Evolutionary conservation across 768 basidiomycete genomes (phyloP).

Genomic region (Coprinopsis marcescibilis): DNA sequence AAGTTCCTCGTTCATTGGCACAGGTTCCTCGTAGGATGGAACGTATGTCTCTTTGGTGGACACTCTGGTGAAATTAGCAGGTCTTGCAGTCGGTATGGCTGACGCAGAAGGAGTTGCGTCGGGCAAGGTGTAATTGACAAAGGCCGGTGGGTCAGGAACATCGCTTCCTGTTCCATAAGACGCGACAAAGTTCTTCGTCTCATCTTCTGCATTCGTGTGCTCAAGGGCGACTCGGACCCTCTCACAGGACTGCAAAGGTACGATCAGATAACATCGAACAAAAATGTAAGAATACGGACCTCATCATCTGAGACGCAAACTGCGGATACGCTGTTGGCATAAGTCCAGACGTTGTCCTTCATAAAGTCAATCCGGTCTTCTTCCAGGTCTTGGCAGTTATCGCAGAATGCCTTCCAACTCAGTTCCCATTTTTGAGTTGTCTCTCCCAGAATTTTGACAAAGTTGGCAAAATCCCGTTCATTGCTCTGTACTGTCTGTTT

Average conservation of each 20-base stretch:
- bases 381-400: conserved; percentile 92
- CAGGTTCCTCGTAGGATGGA: conserved; percentile 21
- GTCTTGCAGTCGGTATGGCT: conserved; percentile 48
- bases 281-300: conserved; percentile 56
- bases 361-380: conserved; percentile 91
- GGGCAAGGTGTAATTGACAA: conserved; percentile 74
- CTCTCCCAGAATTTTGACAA: conserved; percentile 71
- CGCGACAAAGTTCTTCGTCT: conserved; percentile 85
- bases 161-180: conserved; percentile 83
- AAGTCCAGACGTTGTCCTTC: conserved; percentile 94
- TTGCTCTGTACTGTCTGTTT: conserved; percentile 86
- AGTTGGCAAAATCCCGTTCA: conserved; percentile 89
- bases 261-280: conserved; percentile 5
- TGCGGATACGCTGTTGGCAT: conserved; percentile 93
- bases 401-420: conserved; percentile 93
- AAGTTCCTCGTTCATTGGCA: conserved; percentile 36
- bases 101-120: conserved; percentile 59
- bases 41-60: conserved; percentile 35
- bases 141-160: conserved; percentile 84
- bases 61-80: conserved; percentile 47
- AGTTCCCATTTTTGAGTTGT: conserved; percentile 84
- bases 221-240: conserved; percentile 81
- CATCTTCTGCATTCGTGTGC: conserved; percentile 79
- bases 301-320: conserved; percentile 95
- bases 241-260: conserved; percentile 76